These are phyloP conservation scores for Colletotrichum viniferum DNA, from an alignment of 2,329 filamentous ascomycete species.

Conservation along the genomic window DNA sequence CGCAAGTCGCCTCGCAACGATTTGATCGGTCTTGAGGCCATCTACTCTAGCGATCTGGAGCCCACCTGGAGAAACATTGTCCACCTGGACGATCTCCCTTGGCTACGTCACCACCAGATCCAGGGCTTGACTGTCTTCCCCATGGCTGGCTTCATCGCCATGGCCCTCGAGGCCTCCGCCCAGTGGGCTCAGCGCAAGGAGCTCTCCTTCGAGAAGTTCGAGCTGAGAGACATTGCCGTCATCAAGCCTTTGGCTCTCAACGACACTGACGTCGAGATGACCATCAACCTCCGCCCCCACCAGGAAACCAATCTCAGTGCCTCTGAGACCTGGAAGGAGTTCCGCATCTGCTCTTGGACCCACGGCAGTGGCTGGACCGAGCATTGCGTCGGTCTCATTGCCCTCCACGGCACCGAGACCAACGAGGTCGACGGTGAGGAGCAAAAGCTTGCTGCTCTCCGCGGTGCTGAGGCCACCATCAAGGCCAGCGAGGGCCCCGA, in stretches of 20 bases:
- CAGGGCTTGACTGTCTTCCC: constrained; percentile 62
- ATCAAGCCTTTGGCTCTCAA: constrained; percentile 50
- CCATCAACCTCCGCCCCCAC: constrained; percentile 47
- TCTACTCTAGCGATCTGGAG: constrained; percentile 48
- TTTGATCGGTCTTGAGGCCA: constrained; percentile 49
- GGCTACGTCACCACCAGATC: constrained; percentile 62
- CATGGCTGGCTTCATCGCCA: constrained; percentile 55
- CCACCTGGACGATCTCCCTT: constrained; percentile 55
- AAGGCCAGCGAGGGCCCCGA: constrained; percentile 31
- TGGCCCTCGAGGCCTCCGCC: constrained; percentile 54
- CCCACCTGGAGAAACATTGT: constrained; percentile 55
- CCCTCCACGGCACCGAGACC: constrained; percentile 37
- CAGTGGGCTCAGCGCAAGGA: constrained; percentile 24
- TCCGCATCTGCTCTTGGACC: constrained; percentile 59
- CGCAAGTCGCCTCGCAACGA: constrained; percentile 46
- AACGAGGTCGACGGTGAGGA: constrained; percentile 44
- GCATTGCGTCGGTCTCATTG: constrained; percentile 60
- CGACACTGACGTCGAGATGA: constrained; percentile 55
- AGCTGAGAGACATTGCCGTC: constrained; percentile 52
- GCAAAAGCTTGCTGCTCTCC: constrained; percentile 28
- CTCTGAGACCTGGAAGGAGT: constrained; percentile 58
- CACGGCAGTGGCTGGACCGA: constrained; percentile 59
- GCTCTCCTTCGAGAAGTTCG: constrained; percentile 43
- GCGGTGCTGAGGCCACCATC: constrained; percentile 33
- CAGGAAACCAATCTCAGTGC: constrained; percentile 44